These are phyloP conservation scores for Gynostemma pentaphyllum DNA, from an alignment of 306 rosid species.

Conservation along the genomic window DNA sequence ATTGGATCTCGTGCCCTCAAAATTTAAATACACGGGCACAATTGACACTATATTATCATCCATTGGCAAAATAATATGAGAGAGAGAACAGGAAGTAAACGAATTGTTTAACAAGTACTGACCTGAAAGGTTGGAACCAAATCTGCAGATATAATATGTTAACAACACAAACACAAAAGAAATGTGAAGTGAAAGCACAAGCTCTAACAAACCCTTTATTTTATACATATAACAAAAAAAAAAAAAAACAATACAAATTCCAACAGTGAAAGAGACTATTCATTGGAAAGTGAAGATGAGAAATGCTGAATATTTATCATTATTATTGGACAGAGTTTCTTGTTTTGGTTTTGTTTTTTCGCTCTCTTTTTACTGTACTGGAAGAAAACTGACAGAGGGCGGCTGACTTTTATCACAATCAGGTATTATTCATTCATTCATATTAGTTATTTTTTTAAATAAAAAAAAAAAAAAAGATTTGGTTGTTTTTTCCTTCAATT, in stretches of 20 bases:
- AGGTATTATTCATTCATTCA: no score
- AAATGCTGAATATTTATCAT: not conserved
- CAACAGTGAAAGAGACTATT: constrained; percentile 12
- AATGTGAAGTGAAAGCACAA: not conserved
- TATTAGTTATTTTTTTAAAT: constrained; percentile 6
- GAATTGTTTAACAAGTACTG: constrained; percentile 5
- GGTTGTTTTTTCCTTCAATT: not conserved
- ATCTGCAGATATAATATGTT: not conserved
- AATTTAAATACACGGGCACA: no score
- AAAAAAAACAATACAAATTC: not conserved
- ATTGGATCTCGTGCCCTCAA: no score
- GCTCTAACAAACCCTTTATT: not conserved
- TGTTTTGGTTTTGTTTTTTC: not conserved
- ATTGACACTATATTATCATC: not conserved
- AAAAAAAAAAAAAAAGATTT: not conserved
- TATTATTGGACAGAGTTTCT: not conserved
- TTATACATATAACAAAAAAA: not conserved
- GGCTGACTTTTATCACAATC: constrained; percentile 5
- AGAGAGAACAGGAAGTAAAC: constrained; percentile 5
- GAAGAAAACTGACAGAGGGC: constrained; percentile 1
- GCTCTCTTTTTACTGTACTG: not conserved
- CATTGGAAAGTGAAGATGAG: constrained; percentile 6
- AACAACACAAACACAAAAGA: not conserved
- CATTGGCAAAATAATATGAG: not conserved
- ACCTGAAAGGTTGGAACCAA: constrained; percentile 3